Evolutionary conservation across 1,139 yeast genomes (phyloP), one percentile per base, ranked within the genome.

Genomic region (Yamadazyma pseudoaaseri): DNA sequence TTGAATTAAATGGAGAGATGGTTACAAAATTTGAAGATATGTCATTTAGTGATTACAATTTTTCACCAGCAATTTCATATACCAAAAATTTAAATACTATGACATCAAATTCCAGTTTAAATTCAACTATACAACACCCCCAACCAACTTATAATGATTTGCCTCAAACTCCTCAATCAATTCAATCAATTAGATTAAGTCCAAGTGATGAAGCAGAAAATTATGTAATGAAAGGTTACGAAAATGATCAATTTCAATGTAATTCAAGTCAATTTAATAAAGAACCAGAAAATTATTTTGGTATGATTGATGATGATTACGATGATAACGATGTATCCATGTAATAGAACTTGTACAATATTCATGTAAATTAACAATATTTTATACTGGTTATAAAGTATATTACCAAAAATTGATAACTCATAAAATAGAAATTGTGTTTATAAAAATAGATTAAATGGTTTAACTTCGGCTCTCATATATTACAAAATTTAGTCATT

Each of bases 21-120:
- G 51, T 60, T 23, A 64, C 73, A 22, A 66, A 64, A 44, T 68
- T 69, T 43, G 73, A 69, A 47, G 75, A 69, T 45, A 52, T 54
- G 34, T 51, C 60, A n/a, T 68, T 69, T 43, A 62, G 49, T 35
- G 73, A 68, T 37, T 58, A 62, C 35, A 42, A 45, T 25, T 44
- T 53, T 55, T 27, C 64, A 58, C 37, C 36, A 7, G 31, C 35
- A n/a, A 30, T 47, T 31, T 42, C 44, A 41, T 40, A 46, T 16
- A 20, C 24, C 21, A 32, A 29, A 9, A 31, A 28, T n/a, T 13
- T 26, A 2, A 12, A 23, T 3, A 17, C 14, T 5, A 28, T 26
- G 23, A 23, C 34, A 8, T 29, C 34, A 7, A 38, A 37, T 31
- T 34, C 44, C 22, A 41, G 38, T n/a, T 37, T 34, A 23, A 47